A percentile compares a stretch with the other conserved stretches of the same genome.
phyloP scores from a whole-genome alignment of 108 stramenopile genomes.

The Nitzschia palea region DNA sequence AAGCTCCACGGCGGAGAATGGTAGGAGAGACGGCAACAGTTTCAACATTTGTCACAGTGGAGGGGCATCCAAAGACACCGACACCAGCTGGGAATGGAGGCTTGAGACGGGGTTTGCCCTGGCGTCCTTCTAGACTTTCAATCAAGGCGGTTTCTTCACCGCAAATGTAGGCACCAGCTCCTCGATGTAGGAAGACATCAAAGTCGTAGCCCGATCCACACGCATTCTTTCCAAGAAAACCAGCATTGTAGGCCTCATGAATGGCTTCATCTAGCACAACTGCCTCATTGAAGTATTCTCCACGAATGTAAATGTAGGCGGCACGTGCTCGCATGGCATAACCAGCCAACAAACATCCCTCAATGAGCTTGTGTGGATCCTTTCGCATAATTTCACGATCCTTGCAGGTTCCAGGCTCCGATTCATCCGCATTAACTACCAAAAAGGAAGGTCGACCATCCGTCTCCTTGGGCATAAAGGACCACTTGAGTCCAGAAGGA shows the following conservation, averaged over 20 bases:
- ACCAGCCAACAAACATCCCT: constrained; percentile 98
- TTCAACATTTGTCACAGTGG: constrained; percentile 99
- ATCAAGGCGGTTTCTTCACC: constrained; percentile 99
- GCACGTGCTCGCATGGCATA: constrained; percentile 99
- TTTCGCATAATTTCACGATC: constrained; percentile 99
- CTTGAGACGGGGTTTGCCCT: constrained; percentile 98
- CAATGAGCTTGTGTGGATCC: constrained; percentile 99
- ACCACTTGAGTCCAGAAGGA: constrained; percentile 99
- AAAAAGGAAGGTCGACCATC: constrained; percentile 98
- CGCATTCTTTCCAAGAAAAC: constrained; percentile 96
- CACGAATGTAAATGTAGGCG: constrained; percentile 99
- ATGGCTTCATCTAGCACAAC: constrained; percentile 99
- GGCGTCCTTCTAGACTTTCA: constrained; percentile 95
- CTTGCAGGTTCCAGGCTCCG: constrained; percentile 99
- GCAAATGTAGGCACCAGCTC: constrained; percentile 99
- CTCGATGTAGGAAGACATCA: constrained; percentile 99
- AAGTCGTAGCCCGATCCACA: constrained; percentile 99
- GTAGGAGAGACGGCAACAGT: constrained; percentile 98
- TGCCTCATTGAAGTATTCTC: constrained; percentile 99
- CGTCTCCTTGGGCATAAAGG: constrained; percentile 99
- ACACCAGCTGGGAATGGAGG: constrained; percentile 99
- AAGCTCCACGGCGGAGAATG: constrained; percentile 95
- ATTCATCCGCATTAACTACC: constrained; percentile 99
- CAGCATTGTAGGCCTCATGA: constrained; percentile 97
- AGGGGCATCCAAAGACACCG: constrained; percentile 98